Evolutionary conservation across 163 green algal genomes (phyloP), one percentile per base, ranked within the genome.

Genomic region (Volvox carteri): DNA sequence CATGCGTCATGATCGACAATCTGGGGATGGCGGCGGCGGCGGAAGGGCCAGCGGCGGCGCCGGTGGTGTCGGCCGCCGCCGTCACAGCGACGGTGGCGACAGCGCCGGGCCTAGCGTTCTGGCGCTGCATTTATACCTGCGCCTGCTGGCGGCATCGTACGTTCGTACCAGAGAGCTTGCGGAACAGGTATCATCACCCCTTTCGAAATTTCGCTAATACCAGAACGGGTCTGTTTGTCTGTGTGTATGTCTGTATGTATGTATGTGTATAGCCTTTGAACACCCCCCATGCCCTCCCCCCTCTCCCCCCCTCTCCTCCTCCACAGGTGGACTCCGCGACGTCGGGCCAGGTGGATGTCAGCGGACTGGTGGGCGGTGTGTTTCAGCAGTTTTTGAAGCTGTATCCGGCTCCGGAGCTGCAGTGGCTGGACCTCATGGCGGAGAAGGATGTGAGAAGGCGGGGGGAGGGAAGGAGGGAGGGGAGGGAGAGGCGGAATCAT

Each of bases 351-450:
- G 72, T 92, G 33, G 41, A 89, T 6, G 81, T 94, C 60, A 23
- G 48, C 18, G 78, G 95, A 4, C 78, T 95, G 87, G 90, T 90
- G 39, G 92, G 94, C 25, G 80, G 46, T 23, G 90, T 90, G 21
- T 95, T 95, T 41, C 85, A 78, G 23, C 85, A 93, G 56, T 70
- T 79, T 2, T 87, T 96, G 80, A 81, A 68, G 25, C 78, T 92
- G 12, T 95, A 96, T 77, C 91, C 90, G 18, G 62, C 78, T 44
- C 74, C 93, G 41, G 95, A 97, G 91, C 90, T 96, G 86, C 54
- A 79, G 62, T 96, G 93, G 94, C 91, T 96, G 72, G 68, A 91
- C 58, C 58, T 85, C 50, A 86, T 90, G 50, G 90, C 92, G 42
- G 72, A 93, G 25, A 89, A 67, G 85, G 86, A 84, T 62, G 73